A percentile compares a stretch with the other conserved stretches of the same genome.
Evolutionary conservation across 1,139 yeast genomes (phyloP).

Genomic region (Taphrina flavorubra): DNA sequence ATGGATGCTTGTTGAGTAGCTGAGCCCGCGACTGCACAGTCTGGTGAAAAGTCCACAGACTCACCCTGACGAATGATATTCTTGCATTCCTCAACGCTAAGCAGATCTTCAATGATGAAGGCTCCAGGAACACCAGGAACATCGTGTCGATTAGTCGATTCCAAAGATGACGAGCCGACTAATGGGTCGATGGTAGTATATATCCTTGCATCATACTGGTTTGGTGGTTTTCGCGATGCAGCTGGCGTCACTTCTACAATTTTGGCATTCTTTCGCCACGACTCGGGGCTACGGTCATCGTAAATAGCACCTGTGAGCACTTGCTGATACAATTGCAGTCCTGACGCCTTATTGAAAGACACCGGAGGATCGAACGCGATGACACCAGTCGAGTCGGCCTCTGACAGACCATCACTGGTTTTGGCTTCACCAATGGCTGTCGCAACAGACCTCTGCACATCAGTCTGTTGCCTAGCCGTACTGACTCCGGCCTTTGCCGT

Average conservation of each 20-base stretch:
- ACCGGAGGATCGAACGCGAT: constrained; percentile 21
- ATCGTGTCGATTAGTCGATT: constrained; percentile 14
- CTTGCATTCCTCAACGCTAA: constrained; percentile 22
- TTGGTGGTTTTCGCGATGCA: constrained; percentile 32
- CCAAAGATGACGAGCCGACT: neutral
- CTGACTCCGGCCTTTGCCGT: neutral
- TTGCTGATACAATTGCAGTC: constrained; percentile 5
- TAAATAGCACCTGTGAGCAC: constrained; percentile 30
- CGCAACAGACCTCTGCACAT: neutral
- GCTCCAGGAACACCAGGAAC: constrained; percentile 36
- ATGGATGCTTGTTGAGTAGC: constrained; percentile 37
- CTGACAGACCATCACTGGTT: constrained; percentile 16
- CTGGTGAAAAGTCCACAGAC: constrained; percentile 34
- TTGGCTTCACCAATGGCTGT: neutral
- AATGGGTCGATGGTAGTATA: constrained; percentile 26
- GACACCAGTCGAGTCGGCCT: constrained; percentile 17
- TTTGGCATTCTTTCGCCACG: constrained; percentile 8
- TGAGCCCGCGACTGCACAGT: constrained; percentile 36
- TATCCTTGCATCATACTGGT: constrained; percentile 35
- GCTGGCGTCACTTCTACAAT: constrained; percentile 37
- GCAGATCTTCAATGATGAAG: constrained; percentile 24
- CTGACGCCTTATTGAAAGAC: constrained; percentile 15
- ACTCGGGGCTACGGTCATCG: neutral
- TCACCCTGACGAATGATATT: constrained; percentile 34
- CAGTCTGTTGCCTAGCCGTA: neutral